Evolutionary conservation across 441 rosid species (phyloP).

Genomic region (Gossypium gossypioides): DNA sequence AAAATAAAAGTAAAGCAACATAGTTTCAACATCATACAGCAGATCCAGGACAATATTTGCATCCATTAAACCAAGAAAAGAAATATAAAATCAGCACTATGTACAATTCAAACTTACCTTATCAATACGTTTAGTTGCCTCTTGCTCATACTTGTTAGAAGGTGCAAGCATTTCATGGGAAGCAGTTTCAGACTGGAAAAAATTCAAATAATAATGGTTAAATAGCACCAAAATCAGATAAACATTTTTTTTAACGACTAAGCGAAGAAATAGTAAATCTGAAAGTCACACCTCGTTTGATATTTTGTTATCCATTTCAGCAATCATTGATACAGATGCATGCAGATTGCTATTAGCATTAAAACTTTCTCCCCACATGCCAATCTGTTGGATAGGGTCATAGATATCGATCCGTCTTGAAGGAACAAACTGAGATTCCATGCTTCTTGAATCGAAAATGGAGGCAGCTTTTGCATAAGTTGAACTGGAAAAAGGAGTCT

Average conservation of each 20-base stretch:
- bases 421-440: slow-evolving; percentile 70
- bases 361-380: slow-evolving; percentile 76
- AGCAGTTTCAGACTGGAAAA: slow-evolving; percentile 72
- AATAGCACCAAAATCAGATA: slow-evolving; percentile 17
- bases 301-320: slow-evolving; percentile 40
- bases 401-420: slow-evolving; percentile 64
- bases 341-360: slow-evolving; percentile 43
- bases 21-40: neutral
- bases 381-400: slow-evolving; percentile 62
- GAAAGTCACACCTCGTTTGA: slow-evolving; percentile 48
- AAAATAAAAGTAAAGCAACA: neutral
- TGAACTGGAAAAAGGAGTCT: slow-evolving; percentile 1
- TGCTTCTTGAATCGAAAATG: slow-evolving; percentile 32
- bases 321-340: slow-evolving; percentile 39
- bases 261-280: slow-evolving; percentile 11
- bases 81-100: neutral
- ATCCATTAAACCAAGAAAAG: neutral
- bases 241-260: neutral
- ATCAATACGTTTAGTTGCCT: slow-evolving; percentile 60
- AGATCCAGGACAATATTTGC: neutral
- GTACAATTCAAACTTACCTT: slow-evolving; percentile 35
- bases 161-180: slow-evolving; percentile 54
- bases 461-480: slow-evolving; percentile 20
- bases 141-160: slow-evolving; percentile 62
- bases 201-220: slow-evolving; percentile 18